phyloP scores from a whole-genome alignment of 129 eudicot genomes.

The Artemisia argyi region DNA sequence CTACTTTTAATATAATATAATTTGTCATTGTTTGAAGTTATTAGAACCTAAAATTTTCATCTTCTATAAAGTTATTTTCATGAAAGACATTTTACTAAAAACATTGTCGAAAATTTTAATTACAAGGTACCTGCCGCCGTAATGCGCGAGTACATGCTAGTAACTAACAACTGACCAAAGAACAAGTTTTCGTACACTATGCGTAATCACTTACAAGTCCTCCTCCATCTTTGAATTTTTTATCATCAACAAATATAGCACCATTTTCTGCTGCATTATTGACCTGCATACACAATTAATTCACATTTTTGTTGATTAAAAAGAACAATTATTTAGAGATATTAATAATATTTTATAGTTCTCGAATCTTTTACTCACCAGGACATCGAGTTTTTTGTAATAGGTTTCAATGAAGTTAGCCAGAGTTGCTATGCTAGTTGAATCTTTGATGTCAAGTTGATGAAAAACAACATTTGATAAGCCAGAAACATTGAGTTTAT shows the following conservation, averaged over 20 bases:
- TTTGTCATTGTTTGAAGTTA: no score
- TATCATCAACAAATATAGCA: not conserved
- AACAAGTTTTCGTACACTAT: no score
- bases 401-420: slow-evolving; percentile 9
- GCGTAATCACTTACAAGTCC: slow-evolving; percentile 11
- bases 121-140: no score
- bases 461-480: slow-evolving; percentile 26
- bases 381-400: slow-evolving; percentile 26
- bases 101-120: no score
- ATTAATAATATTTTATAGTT: no score
- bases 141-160: no score
- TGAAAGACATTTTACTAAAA: no score
- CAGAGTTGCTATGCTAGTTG: slow-evolving; percentile 13
- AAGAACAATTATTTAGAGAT: not conserved
- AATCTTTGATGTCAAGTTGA: slow-evolving; percentile 28
- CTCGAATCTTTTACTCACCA: not conserved
- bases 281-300: slow-evolving; percentile 9
- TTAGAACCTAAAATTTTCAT: no score
- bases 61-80: no score
- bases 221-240: slow-evolving; percentile 9
- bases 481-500: slow-evolving; percentile 16
- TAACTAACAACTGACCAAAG: no score
- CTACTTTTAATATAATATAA: no score
- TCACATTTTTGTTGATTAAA: not conserved
- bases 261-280: slow-evolving; percentile 29